Percentiles rank a stretch among this genome's conserved stretches.
Conservation (phyloP, 2,329 filamentous ascomycete genomes). For the Alternaria sp. region DNA sequence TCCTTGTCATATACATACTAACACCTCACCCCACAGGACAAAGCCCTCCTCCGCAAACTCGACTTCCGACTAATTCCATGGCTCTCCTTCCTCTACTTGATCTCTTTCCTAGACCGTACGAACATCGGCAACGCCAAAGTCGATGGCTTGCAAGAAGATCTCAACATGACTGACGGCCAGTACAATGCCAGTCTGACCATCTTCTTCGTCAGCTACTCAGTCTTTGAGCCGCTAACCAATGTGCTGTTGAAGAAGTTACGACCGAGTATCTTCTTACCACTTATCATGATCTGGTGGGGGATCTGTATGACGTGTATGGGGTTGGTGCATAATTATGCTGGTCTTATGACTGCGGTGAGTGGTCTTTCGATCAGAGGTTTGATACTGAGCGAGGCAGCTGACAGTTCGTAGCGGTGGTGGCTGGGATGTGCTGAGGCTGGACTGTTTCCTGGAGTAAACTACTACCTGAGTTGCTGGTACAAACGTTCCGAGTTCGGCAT, state of each 20-base stretch:
- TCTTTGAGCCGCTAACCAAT: slow-evolving; percentile 81
- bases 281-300: slow-evolving; percentile 75
- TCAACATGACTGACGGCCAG: slow-evolving; percentile 67
- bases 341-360: slow-evolving; percentile 66
- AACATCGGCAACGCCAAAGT: slow-evolving; percentile 78
- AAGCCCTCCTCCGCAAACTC: slow-evolving; percentile 66
- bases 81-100: slow-evolving; percentile 74
- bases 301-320: slow-evolving; percentile 72
- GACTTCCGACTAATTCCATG: slow-evolving; percentile 68
- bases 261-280: slow-evolving; percentile 79
- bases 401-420: slow-evolving; percentile 56
- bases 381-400: too few species aligned
- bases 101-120: slow-evolving; percentile 73
- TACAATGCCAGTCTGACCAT: slow-evolving; percentile 81
- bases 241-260: slow-evolving; percentile 76
- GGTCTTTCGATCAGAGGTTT: too few species aligned
- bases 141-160: slow-evolving; percentile 62
- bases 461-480: slow-evolving; percentile 87
- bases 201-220: slow-evolving; percentile 84
- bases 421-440: slow-evolving; percentile 77
- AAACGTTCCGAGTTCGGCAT: slow-evolving; percentile 78
- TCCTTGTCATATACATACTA: neutral
- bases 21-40: slow-evolving; percentile 56
- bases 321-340: slow-evolving; percentile 67
- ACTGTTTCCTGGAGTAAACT: slow-evolving; percentile 70